Percentiles rank a stretch among this genome's conserved stretches.
phyloP scores from a whole-genome alignment of 495 filamentous ascomycete species.

The Thermothielavioides terrestris region DNA sequence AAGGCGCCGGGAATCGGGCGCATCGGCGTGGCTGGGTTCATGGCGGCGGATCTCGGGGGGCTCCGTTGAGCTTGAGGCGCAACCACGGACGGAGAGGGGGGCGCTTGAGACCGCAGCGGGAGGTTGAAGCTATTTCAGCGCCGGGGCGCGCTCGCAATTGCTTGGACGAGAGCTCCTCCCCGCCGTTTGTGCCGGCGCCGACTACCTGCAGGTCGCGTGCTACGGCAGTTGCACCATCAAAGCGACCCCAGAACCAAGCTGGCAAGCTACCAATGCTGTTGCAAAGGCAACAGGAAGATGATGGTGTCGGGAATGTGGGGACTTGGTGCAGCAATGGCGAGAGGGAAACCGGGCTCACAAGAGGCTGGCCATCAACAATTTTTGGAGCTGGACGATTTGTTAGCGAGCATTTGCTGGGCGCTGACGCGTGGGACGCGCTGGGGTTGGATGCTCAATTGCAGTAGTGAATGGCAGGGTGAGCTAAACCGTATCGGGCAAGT shows the following conservation, averaged over 20 bases:
- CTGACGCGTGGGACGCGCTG: conserved; percentile 24
- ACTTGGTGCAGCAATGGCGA: conserved; percentile 5
- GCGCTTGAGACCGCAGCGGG: background rate
- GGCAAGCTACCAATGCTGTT: conserved; percentile 1
- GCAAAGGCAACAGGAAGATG: background rate
- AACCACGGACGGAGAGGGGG: background rate
- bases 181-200: conserved; percentile 11
- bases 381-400: conserved; percentile 27
- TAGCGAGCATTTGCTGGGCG: conserved; percentile 13
- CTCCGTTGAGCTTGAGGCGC: background rate
- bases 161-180: conserved; percentile 9
- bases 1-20: conserved; percentile 64
- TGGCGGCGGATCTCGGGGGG: conserved; percentile 43
- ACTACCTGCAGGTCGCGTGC: conserved; percentile 11
- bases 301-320: conserved; percentile 8
- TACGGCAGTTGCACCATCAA: conserved; percentile 19
- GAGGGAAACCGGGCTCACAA: conserved; percentile 8
- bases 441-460: conserved; percentile 2
- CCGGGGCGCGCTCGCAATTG: too few species aligned
- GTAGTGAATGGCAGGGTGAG: too few species aligned
- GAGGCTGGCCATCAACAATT: conserved; percentile 30
- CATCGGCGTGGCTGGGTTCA: conserved; percentile 56
- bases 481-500: conserved; percentile 8
- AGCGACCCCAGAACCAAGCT: background rate
- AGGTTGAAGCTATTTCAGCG: too few species aligned